Percentiles rank a stretch among this genome's conserved stretches.
Evolutionary conservation across 2,329 filamentous ascomycete species (phyloP).

Genomic region (Fusarium sp.): DNA sequence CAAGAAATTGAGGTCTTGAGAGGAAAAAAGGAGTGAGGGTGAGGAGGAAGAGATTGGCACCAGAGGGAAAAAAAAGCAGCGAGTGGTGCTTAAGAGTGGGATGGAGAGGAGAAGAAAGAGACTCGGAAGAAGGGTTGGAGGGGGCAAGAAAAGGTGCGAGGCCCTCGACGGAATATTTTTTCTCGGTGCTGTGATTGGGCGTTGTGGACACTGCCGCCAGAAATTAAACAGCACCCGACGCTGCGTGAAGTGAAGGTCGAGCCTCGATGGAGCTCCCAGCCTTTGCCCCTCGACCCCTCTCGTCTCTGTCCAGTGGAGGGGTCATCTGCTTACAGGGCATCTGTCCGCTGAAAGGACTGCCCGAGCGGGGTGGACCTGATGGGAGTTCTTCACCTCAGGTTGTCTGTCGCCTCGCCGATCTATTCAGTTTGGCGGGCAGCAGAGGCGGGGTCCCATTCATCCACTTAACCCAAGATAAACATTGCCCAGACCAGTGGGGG

Average conservation of each 20-base stretch:
- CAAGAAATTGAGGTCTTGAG: conserved; percentile 50
- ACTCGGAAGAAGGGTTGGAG: conserved; percentile 45
- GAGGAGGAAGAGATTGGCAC: conserved; percentile 32
- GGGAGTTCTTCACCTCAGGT: background rate
- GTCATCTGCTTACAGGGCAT: conserved; percentile 31
- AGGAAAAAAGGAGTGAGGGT: conserved; percentile 46
- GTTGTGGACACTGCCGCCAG: conserved; percentile 39
- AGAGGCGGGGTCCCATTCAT: conserved; percentile 3
- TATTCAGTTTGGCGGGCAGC: background rate
- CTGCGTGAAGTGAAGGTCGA: background rate
- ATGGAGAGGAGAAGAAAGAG: conserved; percentile 48
- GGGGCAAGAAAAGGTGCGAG: conserved; percentile 51
- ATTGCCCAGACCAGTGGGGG: background rate
- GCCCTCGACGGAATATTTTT: conserved; percentile 53
- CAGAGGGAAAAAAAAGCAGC: conserved; percentile 44
- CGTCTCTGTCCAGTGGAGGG: conserved; percentile 21
- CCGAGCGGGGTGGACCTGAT: conserved; percentile 33
- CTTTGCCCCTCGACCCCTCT: conserved; percentile 34
- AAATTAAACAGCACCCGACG: conserved; percentile 24
- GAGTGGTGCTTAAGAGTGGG: conserved; percentile 44
- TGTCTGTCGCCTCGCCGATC: conserved; percentile 21
- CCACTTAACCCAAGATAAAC: conserved; percentile 3
- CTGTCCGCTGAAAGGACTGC: conserved; percentile 18
- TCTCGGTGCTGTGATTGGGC: conserved; percentile 53
- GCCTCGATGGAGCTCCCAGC: conserved; percentile 23